Percentiles rank a stretch among this genome's conserved stretches.
Conservation (phyloP, 2,329 filamentous ascomycete genomes). For the Colletotrichum cereale region DNA sequence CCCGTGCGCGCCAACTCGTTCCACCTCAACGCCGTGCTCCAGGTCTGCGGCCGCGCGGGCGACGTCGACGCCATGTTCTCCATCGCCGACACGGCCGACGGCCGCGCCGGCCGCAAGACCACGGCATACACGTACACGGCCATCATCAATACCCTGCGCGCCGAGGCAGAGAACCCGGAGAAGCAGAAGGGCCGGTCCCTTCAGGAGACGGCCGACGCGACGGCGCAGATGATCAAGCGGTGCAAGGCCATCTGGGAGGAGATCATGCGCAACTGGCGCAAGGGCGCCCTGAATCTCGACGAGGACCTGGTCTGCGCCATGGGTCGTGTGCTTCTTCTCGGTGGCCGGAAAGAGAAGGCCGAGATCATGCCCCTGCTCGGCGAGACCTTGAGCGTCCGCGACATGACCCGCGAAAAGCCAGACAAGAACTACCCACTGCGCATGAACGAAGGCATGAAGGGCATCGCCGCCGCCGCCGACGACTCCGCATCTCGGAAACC, state of each 20-base stretch:
- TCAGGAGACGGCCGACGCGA: slow-evolving; percentile 50
- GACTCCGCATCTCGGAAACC: slow-evolving; percentile 39
- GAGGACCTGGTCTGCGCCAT: slow-evolving; percentile 85
- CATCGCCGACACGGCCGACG: slow-evolving; percentile 79
- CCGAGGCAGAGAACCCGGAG: slow-evolving; percentile 53
- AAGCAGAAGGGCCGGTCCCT: slow-evolving; percentile 45
- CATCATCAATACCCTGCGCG: slow-evolving; percentile 81
- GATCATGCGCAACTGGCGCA: slow-evolving; percentile 80
- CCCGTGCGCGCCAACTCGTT: slow-evolving; percentile 79
- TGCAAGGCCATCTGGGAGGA: slow-evolving; percentile 85
- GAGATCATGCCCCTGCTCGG: slow-evolving; percentile 82
- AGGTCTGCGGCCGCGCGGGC: slow-evolving; percentile 79
- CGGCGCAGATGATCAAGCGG: slow-evolving; percentile 68
- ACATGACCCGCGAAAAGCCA: slow-evolving; percentile 50
- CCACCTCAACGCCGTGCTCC: slow-evolving; percentile 90
- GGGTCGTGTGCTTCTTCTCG: slow-evolving; percentile 80
- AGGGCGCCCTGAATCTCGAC: slow-evolving; percentile 78
- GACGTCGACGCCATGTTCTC: slow-evolving; percentile 87
- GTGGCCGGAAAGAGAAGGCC: slow-evolving; percentile 73
- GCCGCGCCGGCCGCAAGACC: slow-evolving; percentile 68
- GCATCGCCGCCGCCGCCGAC: slow-evolving; percentile 42
- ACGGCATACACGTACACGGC: slow-evolving; percentile 82
- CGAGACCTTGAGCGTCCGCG: slow-evolving; percentile 83
- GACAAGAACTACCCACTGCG: slow-evolving; percentile 3
- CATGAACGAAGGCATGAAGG: slow-evolving; percentile 42